A percentile compares a stretch with the other conserved stretches of the same genome.
These are phyloP conservation scores for Protomyces inundatus DNA, from an alignment of 1,139 yeast genomes.

Conservation along the genomic window DNA sequence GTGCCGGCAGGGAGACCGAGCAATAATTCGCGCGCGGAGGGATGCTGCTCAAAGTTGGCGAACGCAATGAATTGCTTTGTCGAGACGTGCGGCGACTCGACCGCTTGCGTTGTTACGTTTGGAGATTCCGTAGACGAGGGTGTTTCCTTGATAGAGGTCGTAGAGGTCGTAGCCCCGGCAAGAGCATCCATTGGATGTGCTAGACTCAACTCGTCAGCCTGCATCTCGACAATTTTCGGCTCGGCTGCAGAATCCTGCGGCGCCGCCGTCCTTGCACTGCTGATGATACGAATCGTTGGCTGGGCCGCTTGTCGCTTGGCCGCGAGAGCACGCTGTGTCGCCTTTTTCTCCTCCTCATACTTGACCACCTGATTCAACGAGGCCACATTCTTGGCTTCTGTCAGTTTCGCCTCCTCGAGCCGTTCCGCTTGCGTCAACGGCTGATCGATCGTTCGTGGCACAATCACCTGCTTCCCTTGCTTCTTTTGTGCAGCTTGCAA, in stretches of 20 bases:
- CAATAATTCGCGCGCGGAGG: neutral
- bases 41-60: neutral
- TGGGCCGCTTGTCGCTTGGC: constrained; percentile 2
- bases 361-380: constrained; percentile 74
- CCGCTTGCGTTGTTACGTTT: neutral
- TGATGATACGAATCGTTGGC: neutral
- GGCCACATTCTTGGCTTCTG: constrained; percentile 68
- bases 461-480: constrained; percentile 35
- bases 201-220: neutral
- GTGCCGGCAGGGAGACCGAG: neutral
- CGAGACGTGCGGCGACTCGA: neutral
- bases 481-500: constrained; percentile 61
- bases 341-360: constrained; percentile 57
- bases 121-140: neutral
- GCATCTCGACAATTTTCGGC: neutral
- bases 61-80: constrained; percentile 1
- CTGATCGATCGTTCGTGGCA: neutral
- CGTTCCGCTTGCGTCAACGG: constrained; percentile 77
- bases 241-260: neutral
- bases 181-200: constrained; percentile 9
- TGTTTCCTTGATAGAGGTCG: neutral
- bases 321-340: neutral
- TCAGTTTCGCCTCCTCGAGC: constrained; percentile 74
- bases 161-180: neutral
- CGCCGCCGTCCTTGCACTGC: neutral